These are phyloP conservation scores for Neophaeococcomyces aloes DNA, from an alignment of 2,329 filamentous ascomycete species.

Conservation along the genomic window DNA sequence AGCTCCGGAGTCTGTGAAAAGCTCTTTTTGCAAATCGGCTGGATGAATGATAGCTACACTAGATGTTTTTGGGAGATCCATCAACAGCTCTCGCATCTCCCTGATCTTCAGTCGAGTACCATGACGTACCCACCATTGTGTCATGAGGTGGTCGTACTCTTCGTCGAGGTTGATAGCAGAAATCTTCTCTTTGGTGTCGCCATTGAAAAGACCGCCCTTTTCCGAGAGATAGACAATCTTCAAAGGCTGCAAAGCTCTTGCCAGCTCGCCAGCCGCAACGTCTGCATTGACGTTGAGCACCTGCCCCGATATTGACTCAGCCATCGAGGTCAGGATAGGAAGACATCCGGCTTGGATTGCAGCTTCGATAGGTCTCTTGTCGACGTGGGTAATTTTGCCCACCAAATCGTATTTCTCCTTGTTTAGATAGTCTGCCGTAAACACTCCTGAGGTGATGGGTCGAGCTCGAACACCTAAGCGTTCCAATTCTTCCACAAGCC, in stretches of 20 bases:
- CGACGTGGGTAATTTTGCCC: conserved; percentile 87
- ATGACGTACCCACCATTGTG: conserved; percentile 87
- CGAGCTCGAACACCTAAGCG: conserved; percentile 79
- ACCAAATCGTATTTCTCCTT: conserved; percentile 94
- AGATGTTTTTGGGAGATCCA: conserved; percentile 77
- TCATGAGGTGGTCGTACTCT: conserved; percentile 87
- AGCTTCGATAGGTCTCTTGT: conserved; percentile 79
- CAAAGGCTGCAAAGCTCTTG: conserved; percentile 75
- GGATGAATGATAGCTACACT: conserved; percentile 97
- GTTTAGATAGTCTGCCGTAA: conserved; percentile 88
- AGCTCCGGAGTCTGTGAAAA: conserved; percentile 91
- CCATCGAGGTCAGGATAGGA: conserved; percentile 91
- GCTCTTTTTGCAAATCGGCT: conserved; percentile 86
- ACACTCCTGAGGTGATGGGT: conserved; percentile 79
- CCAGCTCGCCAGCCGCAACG: conserved; percentile 87
- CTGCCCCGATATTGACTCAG: conserved; percentile 81
- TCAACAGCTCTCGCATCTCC: conserved; percentile 89
- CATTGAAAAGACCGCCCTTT: conserved; percentile 92
- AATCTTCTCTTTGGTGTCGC: conserved; percentile 87
- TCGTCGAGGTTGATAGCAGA: conserved; percentile 95
- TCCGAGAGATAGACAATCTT: conserved; percentile 99
- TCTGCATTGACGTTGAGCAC: conserved; percentile 97
- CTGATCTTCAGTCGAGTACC: conserved; percentile 94
- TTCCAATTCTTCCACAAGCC: conserved; percentile 81
- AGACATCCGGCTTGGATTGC: conserved; percentile 85